A percentile compares a stretch with the other conserved stretches of the same genome.
phyloP scores from a whole-genome alignment of 768 basidiomycete species.

The Antrodiella citrinella region DNA sequence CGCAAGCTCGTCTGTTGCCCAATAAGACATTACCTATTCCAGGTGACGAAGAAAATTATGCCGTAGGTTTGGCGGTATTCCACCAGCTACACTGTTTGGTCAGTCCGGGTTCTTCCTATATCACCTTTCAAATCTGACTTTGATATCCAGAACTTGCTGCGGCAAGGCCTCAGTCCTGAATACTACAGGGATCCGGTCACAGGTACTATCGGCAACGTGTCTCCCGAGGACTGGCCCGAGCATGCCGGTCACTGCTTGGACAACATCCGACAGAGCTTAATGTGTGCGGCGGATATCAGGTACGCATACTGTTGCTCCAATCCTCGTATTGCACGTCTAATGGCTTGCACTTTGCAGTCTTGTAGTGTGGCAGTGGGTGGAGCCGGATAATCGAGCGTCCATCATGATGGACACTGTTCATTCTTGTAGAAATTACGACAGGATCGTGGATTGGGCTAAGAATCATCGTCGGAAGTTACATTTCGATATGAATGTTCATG shows the following conservation, averaged over 20 bases:
- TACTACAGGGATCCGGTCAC: slow-evolving; percentile 5
- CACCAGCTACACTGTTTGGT: slow-evolving; percentile 8
- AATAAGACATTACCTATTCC: slow-evolving; percentile 3
- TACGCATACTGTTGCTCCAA: not conserved
- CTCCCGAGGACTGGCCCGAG: not conserved
- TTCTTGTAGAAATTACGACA: slow-evolving; percentile 2
- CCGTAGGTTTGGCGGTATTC: slow-evolving; percentile 3
- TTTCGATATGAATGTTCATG: slow-evolving; percentile 1
- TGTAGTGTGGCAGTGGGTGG: slow-evolving; percentile 3
- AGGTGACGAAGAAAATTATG: not conserved
- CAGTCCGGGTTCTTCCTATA: not conserved
- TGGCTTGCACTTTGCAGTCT: not conserved
- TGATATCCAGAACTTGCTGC: slow-evolving; percentile 3
- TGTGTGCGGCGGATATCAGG: slow-evolving; percentile 7
- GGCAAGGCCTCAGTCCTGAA: slow-evolving; percentile 1
- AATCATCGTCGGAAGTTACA: not conserved
- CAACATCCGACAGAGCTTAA: slow-evolving; percentile 2
- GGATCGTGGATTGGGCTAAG: slow-evolving; percentile 4
- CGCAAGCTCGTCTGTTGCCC: slow-evolving; percentile 4
- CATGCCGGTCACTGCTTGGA: slow-evolving; percentile 3
- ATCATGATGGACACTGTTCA: not conserved
- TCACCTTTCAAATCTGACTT: no score
- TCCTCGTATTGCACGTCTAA: no score
- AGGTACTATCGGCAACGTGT: not conserved
- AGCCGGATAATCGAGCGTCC: not conserved